Percentiles rank a stretch among this genome's conserved stretches.
Evolutionary conservation across 202 grass and related monocot species (phyloP).

Genomic region (Hordeum pubiflorum): DNA sequence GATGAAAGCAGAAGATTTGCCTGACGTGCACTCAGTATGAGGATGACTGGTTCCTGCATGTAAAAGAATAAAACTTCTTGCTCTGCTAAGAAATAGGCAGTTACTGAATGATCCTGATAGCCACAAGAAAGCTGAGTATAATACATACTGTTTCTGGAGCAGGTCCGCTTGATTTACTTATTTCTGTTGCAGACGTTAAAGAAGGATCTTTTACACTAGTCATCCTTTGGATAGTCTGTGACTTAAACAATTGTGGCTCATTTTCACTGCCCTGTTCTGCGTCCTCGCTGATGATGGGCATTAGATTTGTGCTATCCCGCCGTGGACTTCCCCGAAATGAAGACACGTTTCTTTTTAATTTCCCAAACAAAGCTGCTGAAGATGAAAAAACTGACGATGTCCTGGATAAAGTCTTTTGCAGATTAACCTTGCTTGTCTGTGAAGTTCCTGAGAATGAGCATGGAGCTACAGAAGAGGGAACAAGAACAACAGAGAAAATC

Average conservation of each 20-base stretch:
- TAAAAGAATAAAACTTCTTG: constrained; percentile 26
- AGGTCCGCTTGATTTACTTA: constrained; percentile 27
- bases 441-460: constrained; percentile 33
- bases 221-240: constrained; percentile 46
- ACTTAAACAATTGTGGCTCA: constrained; percentile 50
- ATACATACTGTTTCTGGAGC: constrained; percentile 46
- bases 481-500: constrained; percentile 89
- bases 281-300: constrained; percentile 49
- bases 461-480: constrained; percentile 85
- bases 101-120: constrained; percentile 15
- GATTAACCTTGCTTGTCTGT: constrained; percentile 33
- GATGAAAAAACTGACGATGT: constrained; percentile 93
- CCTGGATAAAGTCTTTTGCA: constrained; percentile 69
- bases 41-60: constrained; percentile 58
- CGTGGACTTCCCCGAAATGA: constrained; percentile 48
- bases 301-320: constrained; percentile 36
- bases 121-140: background rate
- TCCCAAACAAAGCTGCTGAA: constrained; percentile 92
- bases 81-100: background rate
- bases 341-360: constrained; percentile 70
- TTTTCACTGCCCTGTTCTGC: constrained; percentile 33
- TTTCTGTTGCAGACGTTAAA: constrained; percentile 36
- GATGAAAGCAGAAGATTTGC: constrained; percentile 83
- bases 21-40: constrained; percentile 63
- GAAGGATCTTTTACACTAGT: constrained; percentile 34